These are phyloP conservation scores for Akanthomyces lecanii DNA, from an alignment of 2,329 filamentous ascomycete genomes.

Conservation along the genomic window DNA sequence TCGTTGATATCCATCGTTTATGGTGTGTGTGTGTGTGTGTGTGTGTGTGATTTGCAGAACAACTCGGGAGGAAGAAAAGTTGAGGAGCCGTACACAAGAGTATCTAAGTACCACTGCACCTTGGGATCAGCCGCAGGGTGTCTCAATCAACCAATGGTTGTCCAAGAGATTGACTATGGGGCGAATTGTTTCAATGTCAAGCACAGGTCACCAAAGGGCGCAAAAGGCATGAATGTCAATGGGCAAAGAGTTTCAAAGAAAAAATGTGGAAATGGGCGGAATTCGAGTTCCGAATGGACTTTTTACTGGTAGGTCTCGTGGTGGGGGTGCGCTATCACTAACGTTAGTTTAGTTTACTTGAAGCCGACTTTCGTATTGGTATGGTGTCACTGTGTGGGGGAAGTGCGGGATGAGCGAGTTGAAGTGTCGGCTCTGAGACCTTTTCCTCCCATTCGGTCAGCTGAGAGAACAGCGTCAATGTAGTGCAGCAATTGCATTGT, in stretches of 20 bases:
- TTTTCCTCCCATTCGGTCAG: too few relatives aligned
- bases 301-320: neutral
- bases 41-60: neutral
- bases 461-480: neutral
- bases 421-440: too few relatives aligned
- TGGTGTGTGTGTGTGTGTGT: neutral
- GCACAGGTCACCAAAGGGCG: neutral
- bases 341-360: too few relatives aligned
- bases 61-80: neutral
- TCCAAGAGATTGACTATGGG: neutral
- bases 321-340: neutral
- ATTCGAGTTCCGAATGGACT: neutral
- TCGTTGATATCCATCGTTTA: constrained; percentile 70
- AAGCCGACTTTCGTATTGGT: neutral
- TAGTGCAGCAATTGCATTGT: neutral
- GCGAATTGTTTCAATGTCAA: neutral
- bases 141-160: neutral
- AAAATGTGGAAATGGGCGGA: neutral
- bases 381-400: neutral
- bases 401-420: neutral
- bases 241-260: neutral
- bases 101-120: neutral
- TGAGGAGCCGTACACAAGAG: too few relatives aligned
- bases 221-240: neutral
- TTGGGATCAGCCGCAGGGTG: neutral